Conservation (phyloP, 2,329 filamentous ascomycete species). For the Zymoseptoria pseudotritici region DNA sequence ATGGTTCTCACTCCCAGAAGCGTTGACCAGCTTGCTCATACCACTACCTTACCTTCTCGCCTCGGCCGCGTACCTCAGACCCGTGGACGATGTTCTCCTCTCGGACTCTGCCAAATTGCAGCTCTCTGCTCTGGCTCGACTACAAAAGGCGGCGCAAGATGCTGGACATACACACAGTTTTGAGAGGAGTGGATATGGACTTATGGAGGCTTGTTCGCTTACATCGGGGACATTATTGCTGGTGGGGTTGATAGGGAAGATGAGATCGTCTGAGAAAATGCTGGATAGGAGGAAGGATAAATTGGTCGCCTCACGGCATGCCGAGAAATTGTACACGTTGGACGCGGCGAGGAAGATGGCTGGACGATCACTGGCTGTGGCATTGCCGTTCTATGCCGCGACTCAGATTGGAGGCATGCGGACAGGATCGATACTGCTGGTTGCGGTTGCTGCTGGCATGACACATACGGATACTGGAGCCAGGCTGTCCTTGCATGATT, state of each 20-base stretch:
- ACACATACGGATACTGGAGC: conserved; percentile 20
- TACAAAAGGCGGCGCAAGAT: conserved; percentile 6
- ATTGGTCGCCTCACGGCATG: conserved; percentile 5
- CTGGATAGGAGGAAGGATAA: conserved; percentile 27
- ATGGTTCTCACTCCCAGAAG: conserved; percentile 37
- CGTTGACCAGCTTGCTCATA: conserved; percentile 44
- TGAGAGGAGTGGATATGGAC: conserved; percentile 18
- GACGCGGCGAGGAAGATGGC: conserved; percentile 14
- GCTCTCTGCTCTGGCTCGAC: conserved; percentile 18
- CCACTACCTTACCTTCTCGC: conserved; percentile 44
- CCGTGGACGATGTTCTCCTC: conserved; percentile 20
- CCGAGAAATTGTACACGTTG: conserved; percentile 8
- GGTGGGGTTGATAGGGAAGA: conserved; percentile 35
- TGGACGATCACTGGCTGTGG: conserved; percentile 20
- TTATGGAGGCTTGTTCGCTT: conserved; percentile 40
- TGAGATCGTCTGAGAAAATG: conserved; percentile 22
- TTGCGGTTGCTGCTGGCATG: conserved; percentile 41
- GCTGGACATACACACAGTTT: neutral
- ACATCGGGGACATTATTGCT: conserved; percentile 41
- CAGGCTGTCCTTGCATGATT: conserved; percentile 15
- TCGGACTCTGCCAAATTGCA: conserved; percentile 26
- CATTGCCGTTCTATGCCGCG: conserved; percentile 49
- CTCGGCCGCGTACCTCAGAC: conserved; percentile 38
- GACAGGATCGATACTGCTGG: conserved; percentile 45
- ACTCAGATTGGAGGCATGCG: conserved; percentile 49